A percentile compares a stretch with the other conserved stretches of the same genome.
These are phyloP conservation scores for Hyaloperonospora brassicae DNA, from an alignment of 352 stramenopile species.

Conservation along the genomic window DNA sequence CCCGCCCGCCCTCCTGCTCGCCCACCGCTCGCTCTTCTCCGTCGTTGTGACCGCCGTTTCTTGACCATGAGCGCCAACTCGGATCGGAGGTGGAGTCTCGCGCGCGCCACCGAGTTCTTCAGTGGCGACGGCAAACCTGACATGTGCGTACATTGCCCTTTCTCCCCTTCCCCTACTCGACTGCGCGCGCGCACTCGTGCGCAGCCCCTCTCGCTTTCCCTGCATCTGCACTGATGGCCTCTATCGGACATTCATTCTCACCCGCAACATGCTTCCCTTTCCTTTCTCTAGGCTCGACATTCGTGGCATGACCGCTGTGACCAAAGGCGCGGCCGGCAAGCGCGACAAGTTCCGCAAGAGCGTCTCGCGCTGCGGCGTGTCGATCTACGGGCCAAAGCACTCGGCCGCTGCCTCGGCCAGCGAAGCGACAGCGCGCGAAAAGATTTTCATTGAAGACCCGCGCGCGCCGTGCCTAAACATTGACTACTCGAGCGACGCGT, in stretches of 20 bases:
- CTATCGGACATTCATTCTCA: background rate
- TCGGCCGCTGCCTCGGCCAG: slow-evolving; percentile 26
- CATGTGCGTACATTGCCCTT: slow-evolving; percentile 36
- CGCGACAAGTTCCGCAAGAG: slow-evolving; percentile 85
- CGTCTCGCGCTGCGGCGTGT: slow-evolving; percentile 76
- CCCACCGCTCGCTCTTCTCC: background rate
- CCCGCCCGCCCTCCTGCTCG: background rate
- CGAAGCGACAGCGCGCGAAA: slow-evolving; percentile 39
- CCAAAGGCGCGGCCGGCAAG: slow-evolving; percentile 77
- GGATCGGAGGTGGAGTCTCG: slow-evolving; percentile 77
- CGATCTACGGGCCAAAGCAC: slow-evolving; percentile 84
- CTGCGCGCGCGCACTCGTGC: background rate
- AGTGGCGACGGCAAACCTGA: slow-evolving; percentile 81
- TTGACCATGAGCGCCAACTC: slow-evolving; percentile 43
- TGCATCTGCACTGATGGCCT: too few species aligned
- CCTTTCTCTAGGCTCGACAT: slow-evolving; percentile 61
- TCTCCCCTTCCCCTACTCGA: background rate
- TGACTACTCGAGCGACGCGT: slow-evolving; percentile 81
- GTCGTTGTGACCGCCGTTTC: too few species aligned
- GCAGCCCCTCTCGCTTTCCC: background rate
- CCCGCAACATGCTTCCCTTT: background rate
- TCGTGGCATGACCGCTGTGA: slow-evolving; percentile 79
- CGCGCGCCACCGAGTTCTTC: slow-evolving; percentile 83
- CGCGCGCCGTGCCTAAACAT: slow-evolving; percentile 78
- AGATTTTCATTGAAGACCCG: slow-evolving; percentile 85